Conservation (phyloP, 2,329 filamentous ascomycete species). For the Alternaria tenuissima region DNA sequence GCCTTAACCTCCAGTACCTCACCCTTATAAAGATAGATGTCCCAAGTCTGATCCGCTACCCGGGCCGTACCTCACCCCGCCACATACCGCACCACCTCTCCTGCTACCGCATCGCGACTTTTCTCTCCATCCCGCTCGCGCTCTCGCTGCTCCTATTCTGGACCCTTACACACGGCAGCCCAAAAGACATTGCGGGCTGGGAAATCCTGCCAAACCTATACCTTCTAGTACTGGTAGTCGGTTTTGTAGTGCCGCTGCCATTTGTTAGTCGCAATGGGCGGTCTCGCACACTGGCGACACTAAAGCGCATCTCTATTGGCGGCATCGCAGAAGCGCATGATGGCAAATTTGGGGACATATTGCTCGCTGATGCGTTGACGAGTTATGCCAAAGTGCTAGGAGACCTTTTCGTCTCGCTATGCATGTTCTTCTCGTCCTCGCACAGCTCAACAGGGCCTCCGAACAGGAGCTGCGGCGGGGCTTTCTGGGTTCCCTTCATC, state of each 20-base stretch:
- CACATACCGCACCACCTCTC: constrained; percentile 80
- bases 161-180: constrained; percentile 75
- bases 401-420: constrained; percentile 86
- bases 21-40: constrained; percentile 84
- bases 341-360: constrained; percentile 92
- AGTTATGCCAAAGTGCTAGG: constrained; percentile 93
- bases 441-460: constrained; percentile 81
- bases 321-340: constrained; percentile 86
- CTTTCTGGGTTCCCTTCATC: constrained; percentile 81
- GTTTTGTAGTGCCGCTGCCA: constrained; percentile 77
- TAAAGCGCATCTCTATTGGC: constrained; percentile 82
- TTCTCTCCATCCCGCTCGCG: constrained; percentile 75
- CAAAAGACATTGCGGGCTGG: constrained; percentile 75
- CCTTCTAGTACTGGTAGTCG: constrained; percentile 73
- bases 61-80: constrained; percentile 72
- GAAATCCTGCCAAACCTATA: constrained; percentile 88
- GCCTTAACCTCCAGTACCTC: constrained; percentile 88
- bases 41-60: constrained; percentile 85
- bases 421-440: constrained; percentile 83
- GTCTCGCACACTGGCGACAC: constrained; percentile 74
- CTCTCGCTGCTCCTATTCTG: constrained; percentile 84
- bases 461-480: constrained; percentile 81
- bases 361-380: constrained; percentile 92
- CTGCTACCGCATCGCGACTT: constrained; percentile 83
- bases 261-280: constrained; percentile 75